These are phyloP conservation scores for Curvularia hawaiiensis DNA, from an alignment of 2,329 filamentous ascomycete genomes.

Conservation along the genomic window DNA sequence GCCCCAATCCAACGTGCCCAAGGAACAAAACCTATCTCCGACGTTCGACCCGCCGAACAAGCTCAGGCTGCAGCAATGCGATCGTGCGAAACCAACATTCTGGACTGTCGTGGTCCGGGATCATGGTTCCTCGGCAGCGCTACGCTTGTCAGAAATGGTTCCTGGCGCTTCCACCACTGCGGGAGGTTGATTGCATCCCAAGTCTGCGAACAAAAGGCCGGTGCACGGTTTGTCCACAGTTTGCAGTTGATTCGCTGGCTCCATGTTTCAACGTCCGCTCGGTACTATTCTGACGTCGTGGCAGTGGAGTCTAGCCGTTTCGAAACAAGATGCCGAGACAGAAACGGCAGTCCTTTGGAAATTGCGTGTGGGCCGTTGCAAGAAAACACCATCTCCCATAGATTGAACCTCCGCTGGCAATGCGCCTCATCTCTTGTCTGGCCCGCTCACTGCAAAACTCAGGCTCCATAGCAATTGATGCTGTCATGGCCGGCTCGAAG, in stretches of 20 bases:
- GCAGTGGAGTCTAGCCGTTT: slow-evolving; percentile 25
- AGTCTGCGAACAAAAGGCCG: slow-evolving; percentile 20
- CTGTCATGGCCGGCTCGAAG: not conserved
- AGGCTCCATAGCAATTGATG: not conserved
- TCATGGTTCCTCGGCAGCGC: slow-evolving; percentile 18
- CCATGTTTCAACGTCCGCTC: slow-evolving; percentile 14
- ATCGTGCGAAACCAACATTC: slow-evolving; percentile 13
- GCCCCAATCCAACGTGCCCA: slow-evolving; percentile 28
- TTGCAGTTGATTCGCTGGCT: slow-evolving; percentile 16
- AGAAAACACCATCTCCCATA: slow-evolving; percentile 7
- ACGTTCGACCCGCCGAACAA: slow-evolving; percentile 15
- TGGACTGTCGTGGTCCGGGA: slow-evolving; percentile 17
- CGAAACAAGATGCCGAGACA: slow-evolving; percentile 28
- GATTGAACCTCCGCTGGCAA: slow-evolving; percentile 1
- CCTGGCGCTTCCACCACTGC: slow-evolving; percentile 22
- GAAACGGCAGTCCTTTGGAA: slow-evolving; percentile 7
- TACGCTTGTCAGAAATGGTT: slow-evolving; percentile 25
- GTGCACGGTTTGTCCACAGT: slow-evolving; percentile 4
- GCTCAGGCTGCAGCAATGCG: slow-evolving; percentile 17
- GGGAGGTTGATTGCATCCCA: slow-evolving; percentile 31
- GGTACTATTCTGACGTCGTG: slow-evolving; percentile 20
- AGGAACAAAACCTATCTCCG: slow-evolving; percentile 14
- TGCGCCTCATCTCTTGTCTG: not conserved
- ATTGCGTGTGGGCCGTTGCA: slow-evolving; percentile 11
- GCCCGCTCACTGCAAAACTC: not conserved